Evolutionary conservation across 2,329 filamentous ascomycete genomes (phyloP).

Genomic region (Penicillium polonicum): DNA sequence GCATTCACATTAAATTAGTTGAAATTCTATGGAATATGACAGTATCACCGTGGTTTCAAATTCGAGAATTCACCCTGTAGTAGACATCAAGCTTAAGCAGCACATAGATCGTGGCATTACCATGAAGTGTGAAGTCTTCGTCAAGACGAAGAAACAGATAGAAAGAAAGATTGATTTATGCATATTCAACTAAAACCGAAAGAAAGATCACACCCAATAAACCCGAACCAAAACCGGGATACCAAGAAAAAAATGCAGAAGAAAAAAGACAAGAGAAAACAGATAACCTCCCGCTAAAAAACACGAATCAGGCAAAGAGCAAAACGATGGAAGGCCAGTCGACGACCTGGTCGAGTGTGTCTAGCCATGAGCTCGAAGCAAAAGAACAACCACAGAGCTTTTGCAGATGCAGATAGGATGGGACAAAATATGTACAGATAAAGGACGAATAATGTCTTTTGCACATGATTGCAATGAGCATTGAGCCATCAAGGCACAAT

Average conservation of each 20-base stretch:
- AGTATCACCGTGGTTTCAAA: too few species aligned
- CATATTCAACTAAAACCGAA: not conserved
- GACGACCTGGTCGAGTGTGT: not conserved
- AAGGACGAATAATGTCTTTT: not conserved
- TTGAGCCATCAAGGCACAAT: not conserved
- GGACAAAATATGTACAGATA: not conserved
- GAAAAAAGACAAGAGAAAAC: not conserved
- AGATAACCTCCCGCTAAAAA: constrained; percentile 25
- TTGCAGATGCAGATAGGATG: not conserved
- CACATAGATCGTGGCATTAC: not conserved
- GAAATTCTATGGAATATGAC: too few species aligned
- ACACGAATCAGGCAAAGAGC: constrained; percentile 2
- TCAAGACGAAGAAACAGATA: not conserved
- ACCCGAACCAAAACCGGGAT: not conserved
- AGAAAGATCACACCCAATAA: not conserved
- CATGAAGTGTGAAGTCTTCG: not conserved
- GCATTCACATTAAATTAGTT: too few species aligned
- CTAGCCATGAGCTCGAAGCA: not conserved
- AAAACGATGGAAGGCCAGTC: not conserved
- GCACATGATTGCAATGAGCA: not conserved
- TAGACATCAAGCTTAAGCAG: not conserved
- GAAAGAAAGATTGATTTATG: not conserved
- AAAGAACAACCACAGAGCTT: not conserved
- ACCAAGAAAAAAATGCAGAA: constrained; percentile 1
- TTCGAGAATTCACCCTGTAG: not conserved